Evolutionary conservation across 805 yeast genomes (phyloP).

Genomic region (Starmerella roubikii): DNA sequence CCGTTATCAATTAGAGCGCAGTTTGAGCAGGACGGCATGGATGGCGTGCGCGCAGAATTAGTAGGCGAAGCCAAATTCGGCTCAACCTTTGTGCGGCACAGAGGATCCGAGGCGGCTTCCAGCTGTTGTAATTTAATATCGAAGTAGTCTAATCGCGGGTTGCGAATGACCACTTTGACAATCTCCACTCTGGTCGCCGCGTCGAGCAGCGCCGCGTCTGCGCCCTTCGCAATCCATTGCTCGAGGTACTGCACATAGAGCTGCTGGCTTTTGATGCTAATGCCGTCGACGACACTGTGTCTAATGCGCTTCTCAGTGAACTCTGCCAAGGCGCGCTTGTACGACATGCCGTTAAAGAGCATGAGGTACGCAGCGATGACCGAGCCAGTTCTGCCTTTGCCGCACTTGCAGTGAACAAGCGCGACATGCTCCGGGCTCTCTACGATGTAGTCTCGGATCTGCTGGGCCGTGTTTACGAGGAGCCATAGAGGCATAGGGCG

Average conservation of each 20-base stretch:
- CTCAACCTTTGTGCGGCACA: neutral
- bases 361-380: conserved; percentile 59
- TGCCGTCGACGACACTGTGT: conserved; percentile 45
- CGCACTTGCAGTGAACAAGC: conserved; percentile 75
- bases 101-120: neutral
- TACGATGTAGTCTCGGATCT: conserved; percentile 34
- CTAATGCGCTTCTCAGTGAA: conserved; percentile 51
- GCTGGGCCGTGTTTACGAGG: conserved; percentile 34
- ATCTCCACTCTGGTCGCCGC: conserved; percentile 1
- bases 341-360: conserved; percentile 30
- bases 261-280: conserved; percentile 56
- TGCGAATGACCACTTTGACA: conserved; percentile 9
- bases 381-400: conserved; percentile 84
- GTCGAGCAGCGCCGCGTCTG: neutral
- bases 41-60: neutral
- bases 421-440: conserved; percentile 36
- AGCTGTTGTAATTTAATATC: conserved; percentile 5
- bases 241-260: conserved; percentile 52
- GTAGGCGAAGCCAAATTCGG: too few relatives aligned
- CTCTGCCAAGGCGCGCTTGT: conserved; percentile 35
- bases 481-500: conserved; percentile 51
- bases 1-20: neutral
- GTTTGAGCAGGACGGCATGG: neutral
- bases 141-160: conserved; percentile 7
- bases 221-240: conserved; percentile 17